phyloP scores from a whole-genome alignment of 345 rosid genomes.

The Aegle marmelos region DNA sequence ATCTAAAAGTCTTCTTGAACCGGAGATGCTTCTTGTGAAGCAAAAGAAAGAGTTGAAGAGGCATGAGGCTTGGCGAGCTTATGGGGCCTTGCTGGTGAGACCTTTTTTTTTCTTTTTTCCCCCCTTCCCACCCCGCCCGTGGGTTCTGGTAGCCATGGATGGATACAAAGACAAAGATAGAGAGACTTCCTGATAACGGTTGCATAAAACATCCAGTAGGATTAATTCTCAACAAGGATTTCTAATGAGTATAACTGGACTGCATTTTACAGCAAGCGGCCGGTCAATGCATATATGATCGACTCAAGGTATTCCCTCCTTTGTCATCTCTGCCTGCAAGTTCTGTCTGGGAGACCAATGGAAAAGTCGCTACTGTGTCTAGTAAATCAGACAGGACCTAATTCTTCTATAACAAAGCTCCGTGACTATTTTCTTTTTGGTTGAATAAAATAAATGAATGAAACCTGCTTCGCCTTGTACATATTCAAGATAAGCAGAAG shows the following conservation, averaged over 20 bases:
- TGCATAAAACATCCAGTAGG: not conserved
- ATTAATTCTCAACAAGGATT: constrained; percentile 1
- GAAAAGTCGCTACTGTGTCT: constrained; percentile 37
- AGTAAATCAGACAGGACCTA: constrained; percentile 31
- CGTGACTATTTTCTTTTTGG: not conserved
- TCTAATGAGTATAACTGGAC: not conserved
- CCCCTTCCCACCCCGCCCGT: too few species aligned
- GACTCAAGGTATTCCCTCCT: constrained; percentile 70
- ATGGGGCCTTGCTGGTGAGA: constrained; percentile 83
- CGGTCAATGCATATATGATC: constrained; percentile 63
- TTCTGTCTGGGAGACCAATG: constrained; percentile 42
- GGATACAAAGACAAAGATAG: too few species aligned
- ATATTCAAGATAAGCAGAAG: constrained; percentile 55
- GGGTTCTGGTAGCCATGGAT: too few species aligned
- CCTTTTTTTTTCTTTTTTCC: not conserved
- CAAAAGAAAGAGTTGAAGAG: constrained; percentile 87
- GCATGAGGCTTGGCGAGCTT: constrained; percentile 91
- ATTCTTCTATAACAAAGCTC: not conserved
- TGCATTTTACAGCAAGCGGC: constrained; percentile 62
- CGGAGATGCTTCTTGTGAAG: constrained; percentile 78
- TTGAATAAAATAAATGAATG: not conserved
- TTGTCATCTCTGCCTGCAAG: constrained; percentile 51
- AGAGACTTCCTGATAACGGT: constrained; percentile 1
- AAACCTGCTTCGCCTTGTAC: too few species aligned
- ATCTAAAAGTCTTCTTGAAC: constrained; percentile 80